Base-by-base conservation (phyloP, 176 grass and related monocot genomes). In the Rhynchospora breviuscula region DNA sequence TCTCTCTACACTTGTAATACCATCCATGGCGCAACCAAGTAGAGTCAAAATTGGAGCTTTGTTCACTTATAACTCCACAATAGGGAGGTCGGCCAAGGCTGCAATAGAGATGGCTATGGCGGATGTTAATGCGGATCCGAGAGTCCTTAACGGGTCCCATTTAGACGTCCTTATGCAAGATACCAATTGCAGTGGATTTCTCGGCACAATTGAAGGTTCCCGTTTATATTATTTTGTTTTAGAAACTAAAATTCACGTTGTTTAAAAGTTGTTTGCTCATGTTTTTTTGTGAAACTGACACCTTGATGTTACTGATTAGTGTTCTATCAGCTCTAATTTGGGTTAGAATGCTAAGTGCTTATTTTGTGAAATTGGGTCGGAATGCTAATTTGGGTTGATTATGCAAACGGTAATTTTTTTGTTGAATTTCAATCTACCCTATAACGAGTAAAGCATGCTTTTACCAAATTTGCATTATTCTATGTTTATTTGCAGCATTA, bases 111-210 rank as follows among this genome's bases (percentile, higher is more conserved):
- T 92, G 29, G 96, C 96, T 62, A 85, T 98, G 49, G 69, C 63
- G 45, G 96, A 98, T 86, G 79, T 98, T 35, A 98, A 98, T 89
- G 54, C 79, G 21, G 84, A 93, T 77, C 61, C 75, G 14, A 4
- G 9, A 7, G 54, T 98, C 58, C 91, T 98, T 59, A 71, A 40
- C 0, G 89, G 89, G 18, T 91, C 93, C 62, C 85, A 48, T 73
- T 84, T 98, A 67, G 90, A 58, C 63, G 40, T 98, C 18, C 1
- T 91, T 1, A 76, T 44, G 76, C 89, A 90, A 68, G 91, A 98
- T 78, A 85, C 91, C 51, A 98, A 89, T 80, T 98, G 96, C 88
- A 95, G 85, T 78, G 93, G 85, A n/a, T 98, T 98, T 86, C 69
- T 98, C 76, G 93, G 96, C 82, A 85, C 86, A 19, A 84, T 93